These are phyloP conservation scores for Ascochyta lentis DNA, from an alignment of 2,329 filamentous ascomycete genomes.

Conservation along the genomic window DNA sequence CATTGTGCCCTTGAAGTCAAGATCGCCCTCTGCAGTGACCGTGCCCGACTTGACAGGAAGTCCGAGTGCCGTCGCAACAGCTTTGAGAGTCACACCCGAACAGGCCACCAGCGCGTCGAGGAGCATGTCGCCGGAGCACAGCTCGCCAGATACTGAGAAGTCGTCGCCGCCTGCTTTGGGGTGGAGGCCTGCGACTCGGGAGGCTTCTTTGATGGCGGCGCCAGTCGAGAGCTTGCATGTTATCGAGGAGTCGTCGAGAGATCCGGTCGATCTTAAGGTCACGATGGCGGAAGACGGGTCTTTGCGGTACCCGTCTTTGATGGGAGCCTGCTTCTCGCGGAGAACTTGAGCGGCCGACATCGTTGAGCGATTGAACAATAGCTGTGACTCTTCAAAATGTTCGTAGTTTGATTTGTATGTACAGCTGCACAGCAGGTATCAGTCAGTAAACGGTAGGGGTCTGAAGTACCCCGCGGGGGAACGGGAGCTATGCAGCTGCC, in stretches of 20 bases:
- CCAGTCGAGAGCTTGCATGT: constrained; percentile 57
- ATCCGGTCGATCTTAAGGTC: constrained; percentile 54
- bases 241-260: constrained; percentile 54
- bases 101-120: constrained; percentile 59
- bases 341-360: constrained; percentile 47
- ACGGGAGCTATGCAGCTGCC: constrained; percentile 25
- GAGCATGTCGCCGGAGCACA: constrained; percentile 59
- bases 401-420: neutral
- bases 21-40: constrained; percentile 55
- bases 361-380: neutral
- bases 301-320: constrained; percentile 55
- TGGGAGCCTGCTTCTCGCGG: constrained; percentile 57
- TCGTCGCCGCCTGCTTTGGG: constrained; percentile 55
- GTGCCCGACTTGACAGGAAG: constrained; percentile 54
- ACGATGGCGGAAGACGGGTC: constrained; percentile 55
- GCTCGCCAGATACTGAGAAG: constrained; percentile 54
- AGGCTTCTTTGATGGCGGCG: constrained; percentile 49
- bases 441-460: neutral
- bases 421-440: neutral
- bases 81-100: constrained; percentile 59
- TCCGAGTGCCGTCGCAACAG: constrained; percentile 56
- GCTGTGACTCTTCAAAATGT: neutral
- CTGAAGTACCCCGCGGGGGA: constrained; percentile 25
- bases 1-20: constrained; percentile 59
- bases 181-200: constrained; percentile 56